Base-by-base conservation (phyloP, 2,329 filamentous ascomycete species). In the Akanthomyces muscarius region DNA sequence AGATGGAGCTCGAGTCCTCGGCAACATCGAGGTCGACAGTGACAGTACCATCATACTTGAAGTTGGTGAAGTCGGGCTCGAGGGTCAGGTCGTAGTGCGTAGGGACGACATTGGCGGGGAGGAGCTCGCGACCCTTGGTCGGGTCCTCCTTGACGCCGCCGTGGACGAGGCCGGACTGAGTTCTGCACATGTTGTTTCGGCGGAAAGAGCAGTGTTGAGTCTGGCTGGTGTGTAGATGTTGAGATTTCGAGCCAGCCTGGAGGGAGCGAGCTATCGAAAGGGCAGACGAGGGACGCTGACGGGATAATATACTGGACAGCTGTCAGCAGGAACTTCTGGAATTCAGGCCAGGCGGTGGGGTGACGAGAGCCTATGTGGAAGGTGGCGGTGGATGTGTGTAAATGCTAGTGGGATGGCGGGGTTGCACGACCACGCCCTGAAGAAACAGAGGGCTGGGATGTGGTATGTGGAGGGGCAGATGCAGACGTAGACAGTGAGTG, bases 91-190 rank as follows among this genome's bases (percentile, higher is more conserved):
- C 87, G 78, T 98, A 98, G 79, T 98, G 92, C 45, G 83, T 78
- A n/a, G 94, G 93, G 75, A 94, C 89, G 71, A 97, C 92, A 73
- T 97, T 96, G 77, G 88, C 87, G 59, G 94, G 95, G 70, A 98
- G 83, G 68, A 98, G 89, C 80, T 96, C 90, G 70, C 94, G 88
- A 45, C 68, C 70, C 21, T 71, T 77, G 52, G 65, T 63, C 18
- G 63, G 45, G 60, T 60, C 55, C 44, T 54, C 71, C 62, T 73
- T 73, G 63, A 72, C 73, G 67, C 74, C 71, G 62, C 71, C 71
- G 69, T 69, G 67, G 45, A 75, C 75, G 68, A 71, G 67, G 48
- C 68, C 69, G 45, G 73, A 71, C 47, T 75, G 75, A 55, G 71
- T 70, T 68, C 84, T 85, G 77, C 89, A 91, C 87, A 93, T 94